Evolutionary conservation across 1,284 basidiomycete species (phyloP), one percentile per base, ranked within the genome.

Genomic region (Sphaerobolus stellatus): DNA sequence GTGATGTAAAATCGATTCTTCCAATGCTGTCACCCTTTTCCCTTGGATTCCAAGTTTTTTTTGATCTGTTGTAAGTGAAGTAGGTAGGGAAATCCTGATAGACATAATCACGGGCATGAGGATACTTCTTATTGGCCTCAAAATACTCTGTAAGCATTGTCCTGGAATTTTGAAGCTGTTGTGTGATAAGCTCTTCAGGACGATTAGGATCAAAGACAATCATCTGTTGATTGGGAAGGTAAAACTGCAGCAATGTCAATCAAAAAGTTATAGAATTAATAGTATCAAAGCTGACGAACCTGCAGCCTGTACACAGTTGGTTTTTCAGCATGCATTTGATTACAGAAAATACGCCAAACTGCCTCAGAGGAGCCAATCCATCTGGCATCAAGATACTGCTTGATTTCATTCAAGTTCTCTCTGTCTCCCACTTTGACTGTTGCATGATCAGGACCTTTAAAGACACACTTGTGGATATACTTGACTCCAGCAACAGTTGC

Each of bases 401-500:
- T 61, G 25, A 77, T 65, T 56, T 79, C 74, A 60, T 77, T 62
- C 11, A 31, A 40, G 4, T 4, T 16, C 22, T 43, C 41, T 3
- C 28, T 18, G 4, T 43, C 11, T 9, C 7, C 41, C 38, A 51
- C 38, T 16, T 40, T 14, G 20, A 51, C 28, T 59, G 29, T 66
- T 0, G 66, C 66, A 1, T 66, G 62, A 60, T 80, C 76, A 22
- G 59, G 51, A 0, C 79, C 78, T 58, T 81, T 81, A 56, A 74
- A 68, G 34, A 78, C 67, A 57, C 80, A 80, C 56, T 80, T 80
- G 64, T 71, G 69, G 5, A 72, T 54, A 56, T 80, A 80, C 57
- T 79, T 77, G 57, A 75, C 51, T 0, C 71, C 64, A 1, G 52
- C 56, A 20, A 77, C 55, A 0, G 63, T 65, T 3, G 64, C 56